These are phyloP conservation scores for Lyophyllum semitale DNA, from an alignment of 768 basidiomycete species.

Conservation along the genomic window DNA sequence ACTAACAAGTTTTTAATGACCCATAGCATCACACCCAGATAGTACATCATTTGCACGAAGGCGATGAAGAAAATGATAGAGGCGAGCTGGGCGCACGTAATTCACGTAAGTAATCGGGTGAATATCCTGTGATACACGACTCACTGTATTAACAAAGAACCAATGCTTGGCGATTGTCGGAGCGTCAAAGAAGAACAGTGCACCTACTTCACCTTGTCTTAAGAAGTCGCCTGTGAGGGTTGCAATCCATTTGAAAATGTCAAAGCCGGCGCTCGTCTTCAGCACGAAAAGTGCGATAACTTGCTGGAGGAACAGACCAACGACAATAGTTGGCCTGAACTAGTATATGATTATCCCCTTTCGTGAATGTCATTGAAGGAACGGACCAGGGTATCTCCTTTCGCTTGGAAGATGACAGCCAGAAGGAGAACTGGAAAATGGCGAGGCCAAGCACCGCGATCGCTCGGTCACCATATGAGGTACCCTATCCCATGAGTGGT, in stretches of 20 bases:
- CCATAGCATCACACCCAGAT: constrained; percentile 94
- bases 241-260: constrained; percentile 84
- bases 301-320: constrained; percentile 86
- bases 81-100: constrained; percentile 46
- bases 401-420: constrained; percentile 62
- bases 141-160: constrained; percentile 83
- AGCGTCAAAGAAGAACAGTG: constrained; percentile 80
- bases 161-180: constrained; percentile 67
- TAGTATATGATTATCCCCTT: not conserved
- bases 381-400: constrained; percentile 71
- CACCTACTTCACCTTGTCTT: constrained; percentile 64
- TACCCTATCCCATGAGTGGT: constrained; percentile 28
- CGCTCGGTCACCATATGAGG: constrained; percentile 76
- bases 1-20: constrained; percentile 80
- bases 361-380: not conserved
- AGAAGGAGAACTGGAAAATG: constrained; percentile 80
- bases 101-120: constrained; percentile 5
- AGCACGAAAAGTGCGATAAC: constrained; percentile 87
- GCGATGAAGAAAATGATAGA: constrained; percentile 95
- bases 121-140: constrained; percentile 20
- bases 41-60: constrained; percentile 89
- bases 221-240: constrained; percentile 79
- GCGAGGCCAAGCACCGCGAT: constrained; percentile 81
- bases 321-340: constrained; percentile 77
- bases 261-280: constrained; percentile 80